Evolutionary conservation across 805 yeast genomes (phyloP), one percentile per base, ranked within the genome.

Genomic region (Phaffomyces antillensis): DNA sequence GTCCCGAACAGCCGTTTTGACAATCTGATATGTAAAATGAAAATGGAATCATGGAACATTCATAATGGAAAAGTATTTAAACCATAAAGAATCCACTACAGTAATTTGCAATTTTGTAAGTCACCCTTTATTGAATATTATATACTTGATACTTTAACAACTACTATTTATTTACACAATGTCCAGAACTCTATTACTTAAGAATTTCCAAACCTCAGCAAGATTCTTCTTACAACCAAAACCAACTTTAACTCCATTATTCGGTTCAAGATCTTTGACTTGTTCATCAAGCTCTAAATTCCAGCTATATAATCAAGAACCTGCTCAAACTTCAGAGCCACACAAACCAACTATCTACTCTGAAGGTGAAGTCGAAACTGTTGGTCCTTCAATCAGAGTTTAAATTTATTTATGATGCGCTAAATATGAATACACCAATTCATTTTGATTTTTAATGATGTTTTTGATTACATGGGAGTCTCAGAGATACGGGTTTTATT

Each of bases 341-440:
- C 52, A 54, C 23, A 47, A 55, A 37, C 63, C 61, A 45, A 56
- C 60, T 13, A 52, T 59, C 42, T 59, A 55, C 46, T 56, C 61
- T 28, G 63, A 58, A 30, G 62, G 58, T 26, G 62, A 59, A 49
- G 60, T 59, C 41, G 63, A 59, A 45, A 59, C 62, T 34, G 62
- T 60, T 24, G 60, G 60, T 43, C 63, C 63, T 25, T 49, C 49
- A 35, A 53, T 52, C 43, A 59, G 62, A 45, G 51, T 57, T 37
- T 57, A 33, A 39, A 28, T 28, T 10, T 28, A 28, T 28, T 28
- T 10, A 28, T 28, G 30, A 28, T 20, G 6, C 23, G 5, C 23
- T 20, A 20, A 20, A 20, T 20, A 20, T 20, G 23, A 20, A 20
- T 20, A 5, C 5, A 10, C 15, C 7, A 15, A 16, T 13, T 17